Evolutionary conservation across 345 rosid genomes (phyloP).

Genomic region (Alliaria petiolata): DNA sequence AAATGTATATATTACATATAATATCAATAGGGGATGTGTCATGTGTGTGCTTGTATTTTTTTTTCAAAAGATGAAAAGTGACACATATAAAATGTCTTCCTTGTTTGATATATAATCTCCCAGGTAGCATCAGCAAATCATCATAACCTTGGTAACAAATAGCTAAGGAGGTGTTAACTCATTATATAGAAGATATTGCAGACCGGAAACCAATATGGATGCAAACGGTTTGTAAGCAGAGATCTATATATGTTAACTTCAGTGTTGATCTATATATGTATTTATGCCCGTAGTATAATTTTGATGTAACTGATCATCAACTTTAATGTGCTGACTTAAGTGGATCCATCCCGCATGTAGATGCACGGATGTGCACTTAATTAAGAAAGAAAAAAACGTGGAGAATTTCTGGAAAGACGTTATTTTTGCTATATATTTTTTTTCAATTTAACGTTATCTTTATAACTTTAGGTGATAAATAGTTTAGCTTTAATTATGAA

Average conservation of each 20-base stretch:
- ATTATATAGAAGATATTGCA: background rate
- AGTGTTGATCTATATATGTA: constrained; percentile 11
- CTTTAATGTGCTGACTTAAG: constrained; percentile 4
- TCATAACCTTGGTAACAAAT: constrained; percentile 9
- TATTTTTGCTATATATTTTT: too few species aligned
- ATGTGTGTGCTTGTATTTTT: background rate
- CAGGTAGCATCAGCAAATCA: constrained; percentile 5
- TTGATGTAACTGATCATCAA: constrained; percentile 18
- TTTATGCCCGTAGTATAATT: background rate
- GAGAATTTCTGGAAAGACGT: background rate
- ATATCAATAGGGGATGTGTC: background rate
- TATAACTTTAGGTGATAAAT: too few species aligned
- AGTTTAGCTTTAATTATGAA: too few species aligned
- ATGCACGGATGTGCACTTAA: constrained; percentile 25
- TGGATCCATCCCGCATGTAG: background rate
- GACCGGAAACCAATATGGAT: too few species aligned
- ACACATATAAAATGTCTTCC: constrained; percentile 14
- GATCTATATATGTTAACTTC: background rate
- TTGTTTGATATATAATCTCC: constrained; percentile 5
- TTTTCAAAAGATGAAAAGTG: background rate
- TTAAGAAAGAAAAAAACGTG: background rate
- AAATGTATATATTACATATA: background rate
- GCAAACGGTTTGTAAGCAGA: background rate
- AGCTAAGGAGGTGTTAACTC: constrained; percentile 21
- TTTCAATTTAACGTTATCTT: too few species aligned